These are phyloP conservation scores for Earliella scabrosa DNA, from an alignment of 1,284 basidiomycete species.

Conservation along the genomic window DNA sequence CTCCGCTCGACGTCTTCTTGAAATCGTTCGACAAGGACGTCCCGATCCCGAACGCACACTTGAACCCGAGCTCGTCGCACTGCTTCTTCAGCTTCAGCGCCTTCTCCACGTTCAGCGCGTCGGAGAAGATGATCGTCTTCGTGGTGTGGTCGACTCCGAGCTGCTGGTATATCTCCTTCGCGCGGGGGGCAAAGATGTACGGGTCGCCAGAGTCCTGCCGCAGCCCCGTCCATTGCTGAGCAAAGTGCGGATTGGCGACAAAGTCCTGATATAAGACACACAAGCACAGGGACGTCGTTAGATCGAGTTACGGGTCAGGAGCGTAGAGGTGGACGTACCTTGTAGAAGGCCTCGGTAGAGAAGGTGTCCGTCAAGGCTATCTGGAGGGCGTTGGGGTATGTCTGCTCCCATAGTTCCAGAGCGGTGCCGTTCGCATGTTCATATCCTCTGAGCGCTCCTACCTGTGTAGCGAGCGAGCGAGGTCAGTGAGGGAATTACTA, in stretches of 20 bases:
- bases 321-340: conserved; percentile 43
- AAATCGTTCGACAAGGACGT: conserved; percentile 93
- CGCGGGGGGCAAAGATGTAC: conserved; percentile 72
- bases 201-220: conserved; percentile 96
- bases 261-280: conserved; percentile 56
- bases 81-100: conserved; percentile 73
- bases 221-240: conserved; percentile 76
- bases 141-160: conserved; percentile 66
- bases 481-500: background rate
- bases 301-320: background rate
- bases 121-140: conserved; percentile 85
- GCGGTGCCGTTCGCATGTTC: conserved; percentile 74
- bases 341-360: conserved; percentile 83
- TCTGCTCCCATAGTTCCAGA: conserved; percentile 83
- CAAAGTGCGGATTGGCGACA: conserved; percentile 58
- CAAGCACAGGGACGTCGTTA: background rate
- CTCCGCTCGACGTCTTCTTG: conserved; percentile 55
- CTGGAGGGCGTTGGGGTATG: conserved; percentile 62
- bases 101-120: conserved; percentile 76
- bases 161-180: conserved; percentile 70
- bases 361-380: conserved; percentile 94
- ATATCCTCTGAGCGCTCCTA: conserved; percentile 86
- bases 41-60: conserved; percentile 87
- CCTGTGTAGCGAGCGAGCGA: conserved; percentile 38
- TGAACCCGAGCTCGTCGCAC: conserved; percentile 76